Conservation (phyloP, 2,329 filamentous ascomycete genomes). For the Exophiala sp. region DNA sequence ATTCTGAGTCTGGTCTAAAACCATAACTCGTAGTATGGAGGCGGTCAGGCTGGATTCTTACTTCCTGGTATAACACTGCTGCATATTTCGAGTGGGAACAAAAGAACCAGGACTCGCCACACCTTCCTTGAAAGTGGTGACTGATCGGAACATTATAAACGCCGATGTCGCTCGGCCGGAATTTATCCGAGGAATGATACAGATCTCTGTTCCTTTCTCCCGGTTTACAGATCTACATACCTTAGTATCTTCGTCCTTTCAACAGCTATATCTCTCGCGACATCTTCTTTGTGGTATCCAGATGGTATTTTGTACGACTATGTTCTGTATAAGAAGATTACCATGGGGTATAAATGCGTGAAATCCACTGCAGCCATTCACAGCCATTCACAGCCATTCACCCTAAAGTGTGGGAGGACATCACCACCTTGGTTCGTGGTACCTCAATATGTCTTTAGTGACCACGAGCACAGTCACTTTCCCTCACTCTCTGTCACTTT, state of each 20-base stretch:
- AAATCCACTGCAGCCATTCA: neutral
- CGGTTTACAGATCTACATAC: neutral
- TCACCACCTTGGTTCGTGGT: neutral
- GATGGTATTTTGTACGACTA: neutral
- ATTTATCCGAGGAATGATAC: neutral
- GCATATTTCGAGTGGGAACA: slow-evolving; percentile 1
- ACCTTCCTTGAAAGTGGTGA: neutral
- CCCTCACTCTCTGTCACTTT: neutral
- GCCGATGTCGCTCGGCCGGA: neutral
- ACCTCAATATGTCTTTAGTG: neutral
- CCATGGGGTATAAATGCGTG: neutral
- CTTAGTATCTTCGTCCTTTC: too few relatives aligned
- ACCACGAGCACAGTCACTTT: neutral
- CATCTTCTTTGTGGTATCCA: too few relatives aligned
- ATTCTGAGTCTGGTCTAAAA: slow-evolving; percentile 10
- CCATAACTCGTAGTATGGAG: slow-evolving; percentile 12
- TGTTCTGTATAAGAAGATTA: neutral
- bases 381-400: neutral
- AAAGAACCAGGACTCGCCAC: neutral
- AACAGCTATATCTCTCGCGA: too few relatives aligned
- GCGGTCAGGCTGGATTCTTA: neutral
- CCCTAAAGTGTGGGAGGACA: neutral
- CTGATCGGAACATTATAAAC: neutral
- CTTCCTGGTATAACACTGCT: neutral
- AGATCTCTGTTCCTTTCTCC: neutral